Base-by-base conservation (phyloP, 257 asterid genomes). In the Agastache rugosa region DNA sequence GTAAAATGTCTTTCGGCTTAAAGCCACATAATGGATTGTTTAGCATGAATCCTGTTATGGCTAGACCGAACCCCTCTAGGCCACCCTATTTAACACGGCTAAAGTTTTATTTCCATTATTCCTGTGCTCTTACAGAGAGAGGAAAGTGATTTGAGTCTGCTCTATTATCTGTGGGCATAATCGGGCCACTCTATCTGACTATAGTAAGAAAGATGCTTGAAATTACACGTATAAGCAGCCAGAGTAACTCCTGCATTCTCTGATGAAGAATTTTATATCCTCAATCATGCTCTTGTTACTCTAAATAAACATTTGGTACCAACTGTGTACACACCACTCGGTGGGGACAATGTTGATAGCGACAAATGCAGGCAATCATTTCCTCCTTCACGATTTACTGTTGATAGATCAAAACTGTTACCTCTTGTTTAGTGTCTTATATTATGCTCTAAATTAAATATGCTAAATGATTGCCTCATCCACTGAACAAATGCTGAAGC, bases 401-500 rank as follows among this genome's bases (percentile, higher is more conserved):
- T 59, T 12, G 41, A 31, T 48, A 61, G 45, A 20, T 50, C 37
- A 47, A 64, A 12, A 16, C 31, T 51, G 17, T 39, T 35, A 5
- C 48, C 75, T 67, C 20, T 34, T 47, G 20, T 37, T 31, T 14
- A 34, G 34, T 63, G 7, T 31, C 48, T 58, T 39, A 20, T 44
- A n/a, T 41, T 69, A 23, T 31, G 60, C 47, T n/a, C 48, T 71
- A 77, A 45, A 53, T 39, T 53, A 17, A 35, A 37, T 61, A 27
- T 55, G 39, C 12, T 9, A 17, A 37, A 25, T 27, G 25, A 69
- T 77, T 81, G 47, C 69, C 55, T 67, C 31, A 41, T 44, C 41
- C 41, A 63, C 37, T 54, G 34, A 34, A 51, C 17, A 34, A 68
- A 34, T 73, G 56, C 82, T 87, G 79, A 82, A 45, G 48, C 62